Conservation (phyloP, 1,139 yeast genomes). For the Candida glucosophila region DNA sequence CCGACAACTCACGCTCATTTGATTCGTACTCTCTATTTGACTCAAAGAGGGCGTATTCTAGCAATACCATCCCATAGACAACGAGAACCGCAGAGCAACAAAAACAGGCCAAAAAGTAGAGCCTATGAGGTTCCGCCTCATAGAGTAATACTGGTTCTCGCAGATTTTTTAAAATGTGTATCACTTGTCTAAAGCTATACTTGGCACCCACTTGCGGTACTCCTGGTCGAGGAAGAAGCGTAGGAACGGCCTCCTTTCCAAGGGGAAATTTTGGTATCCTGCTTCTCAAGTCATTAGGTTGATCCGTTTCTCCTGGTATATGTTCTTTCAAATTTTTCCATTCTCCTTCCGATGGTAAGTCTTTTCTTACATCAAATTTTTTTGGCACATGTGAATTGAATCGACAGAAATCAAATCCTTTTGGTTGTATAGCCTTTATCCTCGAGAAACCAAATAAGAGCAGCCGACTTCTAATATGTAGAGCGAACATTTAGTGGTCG, state of each 20-base stretch:
- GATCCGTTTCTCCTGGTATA: slow-evolving; percentile 54
- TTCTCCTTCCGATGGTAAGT: slow-evolving; percentile 29
- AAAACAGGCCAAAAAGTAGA: slow-evolving; percentile 63
- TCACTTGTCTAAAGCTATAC: slow-evolving; percentile 54
- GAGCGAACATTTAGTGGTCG: too few relatives aligned
- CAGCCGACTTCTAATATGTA: too few relatives aligned
- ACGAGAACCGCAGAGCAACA: slow-evolving; percentile 62
- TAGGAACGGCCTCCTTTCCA: slow-evolving; percentile 57
- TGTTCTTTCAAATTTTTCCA: slow-evolving; percentile 41
- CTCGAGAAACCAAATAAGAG: too few relatives aligned
- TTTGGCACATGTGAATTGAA: slow-evolving; percentile 23
- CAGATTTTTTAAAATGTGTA: slow-evolving; percentile 49
- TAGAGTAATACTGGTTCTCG: slow-evolving; percentile 66
- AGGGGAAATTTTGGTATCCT: slow-evolving; percentile 60
- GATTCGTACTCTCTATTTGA: slow-evolving; percentile 51
- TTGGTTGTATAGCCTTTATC: too few relatives aligned
- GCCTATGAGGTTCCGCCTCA: slow-evolving; percentile 76
- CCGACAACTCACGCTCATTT: slow-evolving; percentile 40
- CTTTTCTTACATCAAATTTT: slow-evolving; percentile 15
- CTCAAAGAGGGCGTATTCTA: slow-evolving; percentile 51
- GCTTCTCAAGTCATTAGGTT: slow-evolving; percentile 38
- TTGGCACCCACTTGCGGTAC: slow-evolving; percentile 60
- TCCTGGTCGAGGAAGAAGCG: slow-evolving; percentile 63
- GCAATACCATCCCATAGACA: slow-evolving; percentile 54
- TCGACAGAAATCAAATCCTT: too few relatives aligned